Base-by-base conservation (phyloP, 176 grass and related monocot species). In the Hsuehochloa calcarea region DNA sequence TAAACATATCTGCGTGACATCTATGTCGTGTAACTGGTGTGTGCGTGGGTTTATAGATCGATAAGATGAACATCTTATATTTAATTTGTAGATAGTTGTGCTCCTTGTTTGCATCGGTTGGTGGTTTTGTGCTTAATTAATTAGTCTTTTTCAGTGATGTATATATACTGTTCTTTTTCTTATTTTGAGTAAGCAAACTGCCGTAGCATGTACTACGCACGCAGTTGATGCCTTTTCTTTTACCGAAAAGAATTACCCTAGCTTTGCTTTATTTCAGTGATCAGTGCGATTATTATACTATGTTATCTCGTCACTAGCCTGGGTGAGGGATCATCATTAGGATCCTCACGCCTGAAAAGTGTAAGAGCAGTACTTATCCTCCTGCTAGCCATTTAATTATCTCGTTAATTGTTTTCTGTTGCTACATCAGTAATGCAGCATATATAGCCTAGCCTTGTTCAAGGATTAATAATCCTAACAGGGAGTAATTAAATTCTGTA, bases 21-120 rank as follows among this genome's bases (percentile, higher is more conserved):
- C 55, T 49, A 46, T 25, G 47, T 75, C 12, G 5, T 84, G 13
- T 22, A 61, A 65, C n/a, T 79, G 52, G 26, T 54, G 23, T 27
- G 47, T 68, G 10, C 3, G 44, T 45, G 44, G 44, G 44, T 45
- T 45, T 45, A 15, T 54, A 60, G 63, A 81, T 45, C 19, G 26
- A 81, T 87, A 25, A 38, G 77, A 88, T 73, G 66, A 72, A 79
- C 45, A 72, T 9, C 35, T 25, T 77, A 39, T 85, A 82, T 77
- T 69, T n/a, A n/a, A n/a, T n/a, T 13, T 72, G 46, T 73, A 84
- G 13, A 79, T 77, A 70, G 15, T 43, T 41, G 14, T 84, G 35
- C 12, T 37, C 77, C 23, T 71, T 64, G 40, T 39, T 70, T 78
- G 65, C 8, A 39, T 50, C 25, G 44, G 44, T 72, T 60, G 69